Evolutionary conservation across 73 alveolate genomes (phyloP), one percentile per base, ranked within the genome.

Genomic region (Loxodes magnus): DNA sequence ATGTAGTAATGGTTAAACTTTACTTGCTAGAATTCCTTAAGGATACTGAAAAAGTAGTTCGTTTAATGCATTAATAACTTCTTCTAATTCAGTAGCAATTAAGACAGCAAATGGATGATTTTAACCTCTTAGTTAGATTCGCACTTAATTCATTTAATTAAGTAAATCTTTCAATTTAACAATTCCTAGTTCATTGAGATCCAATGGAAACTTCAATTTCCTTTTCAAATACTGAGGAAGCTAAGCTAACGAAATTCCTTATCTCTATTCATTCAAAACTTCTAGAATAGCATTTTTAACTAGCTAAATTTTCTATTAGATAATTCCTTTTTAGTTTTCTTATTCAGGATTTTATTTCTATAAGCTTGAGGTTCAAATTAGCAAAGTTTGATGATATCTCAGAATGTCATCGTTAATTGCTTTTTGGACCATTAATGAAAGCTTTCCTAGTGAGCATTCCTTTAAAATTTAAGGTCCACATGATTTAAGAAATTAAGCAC

Each of bases 131-230:
- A 69, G 56, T 16, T 69, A 74, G 2, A 69, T 37, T 37, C 38
- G 58, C n/a, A 75, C 34, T 12, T 69, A 74, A 39, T 39, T 53
- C 82, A 75, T 69, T 4, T 63, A 48, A 42, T 39, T 44, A 4
- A 75, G 68, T 35, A 75, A 44, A 42, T 68, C 90, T 52, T 75
- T 75, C 4, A 75, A 65, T 49, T 75, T 75, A 6, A 79, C 63
- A 53, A 75, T 68, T 3, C 90, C 90, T 2, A 75, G 50, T 44
- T 75, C 70, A 25, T 67, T 35, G 22, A 33, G 26, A 31, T 68
- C 69, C 0, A 59, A 54, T n/a, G 56, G 20, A 25, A 68, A 75
- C 3, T 60, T 67, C 5, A 75, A 62, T 41, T 69, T 75, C 34
- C 44, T 75, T 49, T 39, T 75, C 14, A 75, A 33, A 23, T 50